A percentile compares a stretch with the other conserved stretches of the same genome.
These are phyloP conservation scores for Volvariella volvacea DNA, from an alignment of 1,284 basidiomycete species.

Conservation along the genomic window DNA sequence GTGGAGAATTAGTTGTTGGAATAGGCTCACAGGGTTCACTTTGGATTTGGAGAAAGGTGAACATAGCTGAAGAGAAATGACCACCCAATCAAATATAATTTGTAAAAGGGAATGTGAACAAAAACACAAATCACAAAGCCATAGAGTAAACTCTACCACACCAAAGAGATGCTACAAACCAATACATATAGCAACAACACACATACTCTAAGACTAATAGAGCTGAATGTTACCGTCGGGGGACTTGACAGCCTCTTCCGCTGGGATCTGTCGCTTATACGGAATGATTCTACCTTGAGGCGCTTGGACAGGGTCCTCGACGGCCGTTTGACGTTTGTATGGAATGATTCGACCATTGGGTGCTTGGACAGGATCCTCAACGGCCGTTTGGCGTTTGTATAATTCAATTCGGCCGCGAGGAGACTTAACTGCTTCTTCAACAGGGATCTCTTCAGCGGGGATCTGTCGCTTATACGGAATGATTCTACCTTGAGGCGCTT, in stretches of 20 bases:
- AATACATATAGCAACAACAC: no score
- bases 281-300: constrained; percentile 22
- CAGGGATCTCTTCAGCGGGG: constrained; percentile 15
- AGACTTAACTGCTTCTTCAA: constrained; percentile 10
- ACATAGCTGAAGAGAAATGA: neutral
- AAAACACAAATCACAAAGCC: no score
- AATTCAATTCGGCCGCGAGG: constrained; percentile 15
- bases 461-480: constrained; percentile 15
- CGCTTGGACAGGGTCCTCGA: constrained; percentile 23
- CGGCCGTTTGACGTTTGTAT: constrained; percentile 26
- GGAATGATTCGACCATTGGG: constrained; percentile 22
- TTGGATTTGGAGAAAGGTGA: constrained; percentile 30
- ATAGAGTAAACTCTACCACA: neutral
- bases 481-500: constrained; percentile 17
- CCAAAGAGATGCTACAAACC: neutral
- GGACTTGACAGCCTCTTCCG: constrained; percentile 17
- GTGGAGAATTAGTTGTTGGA: constrained; percentile 35
- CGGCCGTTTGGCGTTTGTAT: constrained; percentile 15
- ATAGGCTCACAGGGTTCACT: constrained; percentile 28
- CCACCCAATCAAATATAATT: no score
- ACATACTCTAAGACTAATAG: constrained; percentile 1
- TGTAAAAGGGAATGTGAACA: no score
- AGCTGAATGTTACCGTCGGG: constrained; percentile 8
- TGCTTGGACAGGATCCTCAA: constrained; percentile 19
- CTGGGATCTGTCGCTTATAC: constrained; percentile 24